phyloP scores from a whole-genome alignment of 345 rosid genomes.

The Crucihimalaya himalaica region DNA sequence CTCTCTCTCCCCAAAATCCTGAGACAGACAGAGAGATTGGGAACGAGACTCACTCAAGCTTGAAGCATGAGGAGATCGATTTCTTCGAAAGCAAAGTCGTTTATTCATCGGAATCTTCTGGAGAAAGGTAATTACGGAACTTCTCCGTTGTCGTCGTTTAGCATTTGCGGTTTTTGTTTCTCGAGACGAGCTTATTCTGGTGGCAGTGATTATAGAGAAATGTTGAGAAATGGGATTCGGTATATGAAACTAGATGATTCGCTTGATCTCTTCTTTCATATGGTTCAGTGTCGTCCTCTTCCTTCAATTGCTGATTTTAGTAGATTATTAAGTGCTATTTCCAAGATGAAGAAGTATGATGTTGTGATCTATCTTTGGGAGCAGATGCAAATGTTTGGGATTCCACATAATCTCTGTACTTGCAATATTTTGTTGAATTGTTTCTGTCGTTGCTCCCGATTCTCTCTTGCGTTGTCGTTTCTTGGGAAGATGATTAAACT shows the following conservation, averaged over 20 bases:
- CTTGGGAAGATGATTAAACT: slow-evolving; percentile 40
- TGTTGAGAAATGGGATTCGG: slow-evolving; percentile 21
- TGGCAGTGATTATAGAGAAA: slow-evolving; percentile 19
- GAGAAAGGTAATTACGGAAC: slow-evolving; percentile 17
- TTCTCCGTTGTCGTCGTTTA: slow-evolving; percentile 13
- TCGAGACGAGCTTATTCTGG: slow-evolving; percentile 30
- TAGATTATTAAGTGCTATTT: slow-evolving; percentile 25
- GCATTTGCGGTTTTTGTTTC: slow-evolving; percentile 26
- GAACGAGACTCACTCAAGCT: background rate
- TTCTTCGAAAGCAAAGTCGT: slow-evolving; percentile 26
- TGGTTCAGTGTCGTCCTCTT: slow-evolving; percentile 33
- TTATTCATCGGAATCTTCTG: slow-evolving; percentile 29
- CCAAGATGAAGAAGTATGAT: slow-evolving; percentile 29
- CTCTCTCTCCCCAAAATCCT: background rate
- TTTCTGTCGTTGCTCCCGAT: slow-evolving; percentile 18
- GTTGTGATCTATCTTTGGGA: slow-evolving; percentile 37
- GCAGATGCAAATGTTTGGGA: slow-evolving; percentile 25
- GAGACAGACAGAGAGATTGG: slow-evolving; percentile 17
- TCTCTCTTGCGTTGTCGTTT: slow-evolving; percentile 31
- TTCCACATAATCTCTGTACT: slow-evolving; percentile 32
- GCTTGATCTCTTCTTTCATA: slow-evolving; percentile 37
- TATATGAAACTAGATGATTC: slow-evolving; percentile 35
- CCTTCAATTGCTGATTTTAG: slow-evolving; percentile 40
- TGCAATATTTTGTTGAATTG: slow-evolving; percentile 35
- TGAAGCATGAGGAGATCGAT: slow-evolving; percentile 36